Conservation (phyloP, 768 basidiomycete species). For the Lentinus brumalis region DNA sequence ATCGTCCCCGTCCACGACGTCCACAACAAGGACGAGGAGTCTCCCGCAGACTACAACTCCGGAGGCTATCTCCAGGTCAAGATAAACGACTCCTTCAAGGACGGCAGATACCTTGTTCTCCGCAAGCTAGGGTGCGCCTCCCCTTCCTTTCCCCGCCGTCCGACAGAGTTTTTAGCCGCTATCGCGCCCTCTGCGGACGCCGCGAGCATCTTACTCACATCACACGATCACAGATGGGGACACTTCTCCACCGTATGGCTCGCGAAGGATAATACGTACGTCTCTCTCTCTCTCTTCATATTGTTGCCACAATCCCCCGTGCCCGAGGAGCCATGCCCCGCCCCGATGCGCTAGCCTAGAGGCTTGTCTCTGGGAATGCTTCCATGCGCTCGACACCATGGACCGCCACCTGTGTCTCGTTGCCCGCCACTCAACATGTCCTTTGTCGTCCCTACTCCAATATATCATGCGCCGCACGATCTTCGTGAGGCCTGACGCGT, state of each 20-base stretch:
- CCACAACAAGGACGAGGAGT: slow-evolving; percentile 75
- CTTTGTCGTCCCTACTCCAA: neutral
- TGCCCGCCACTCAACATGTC: slow-evolving; percentile 4
- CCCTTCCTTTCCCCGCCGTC: slow-evolving; percentile 6
- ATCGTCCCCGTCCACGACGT: slow-evolving; percentile 70
- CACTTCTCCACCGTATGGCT: slow-evolving; percentile 97
- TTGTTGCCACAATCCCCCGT: neutral
- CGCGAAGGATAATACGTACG: slow-evolving; percentile 75
- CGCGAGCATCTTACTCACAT: slow-evolving; percentile 8
- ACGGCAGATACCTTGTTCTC: slow-evolving; percentile 81
- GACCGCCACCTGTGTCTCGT: slow-evolving; percentile 5
- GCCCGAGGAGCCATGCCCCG: neutral
- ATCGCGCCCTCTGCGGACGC: slow-evolving; percentile 3
- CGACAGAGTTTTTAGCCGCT: slow-evolving; percentile 7
- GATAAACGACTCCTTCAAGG: slow-evolving; percentile 81
- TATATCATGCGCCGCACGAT: neutral
- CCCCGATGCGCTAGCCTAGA: neutral
- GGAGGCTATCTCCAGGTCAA: slow-evolving; percentile 69
- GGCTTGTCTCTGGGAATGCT: neutral
- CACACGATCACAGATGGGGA: slow-evolving; percentile 67
- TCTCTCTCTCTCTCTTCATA: slow-evolving; percentile 23
- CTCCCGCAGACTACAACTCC: slow-evolving; percentile 79
- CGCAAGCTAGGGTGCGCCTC: slow-evolving; percentile 81
- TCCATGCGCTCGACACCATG: neutral
- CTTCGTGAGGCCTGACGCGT: neutral